Evolutionary conservation across 306 rosid genomes (phyloP).

Genomic region (Lupinus albus): DNA sequence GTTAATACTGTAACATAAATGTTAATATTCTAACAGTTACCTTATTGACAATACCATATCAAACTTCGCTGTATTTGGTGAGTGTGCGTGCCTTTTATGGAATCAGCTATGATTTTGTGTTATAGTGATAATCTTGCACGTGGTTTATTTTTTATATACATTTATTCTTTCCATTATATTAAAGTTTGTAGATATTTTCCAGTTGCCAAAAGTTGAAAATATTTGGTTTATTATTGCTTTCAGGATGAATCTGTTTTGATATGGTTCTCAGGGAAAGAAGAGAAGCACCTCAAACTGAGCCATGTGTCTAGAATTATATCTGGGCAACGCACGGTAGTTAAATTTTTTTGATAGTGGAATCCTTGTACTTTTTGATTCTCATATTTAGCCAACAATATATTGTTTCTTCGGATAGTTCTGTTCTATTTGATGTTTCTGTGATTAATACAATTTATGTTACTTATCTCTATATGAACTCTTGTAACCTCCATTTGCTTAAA

Average conservation of each 20-base stretch:
- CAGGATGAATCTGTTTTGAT: slow-evolving; percentile 97
- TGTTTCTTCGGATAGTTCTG: slow-evolving; percentile 18
- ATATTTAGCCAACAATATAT: slow-evolving; percentile 29
- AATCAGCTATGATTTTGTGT: slow-evolving; percentile 12
- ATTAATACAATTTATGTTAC: slow-evolving; percentile 30
- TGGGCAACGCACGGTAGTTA: slow-evolving; percentile 94
- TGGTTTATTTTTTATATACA: slow-evolving; percentile 1
- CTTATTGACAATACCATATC: slow-evolving; percentile 25
- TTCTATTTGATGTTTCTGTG: neutral
- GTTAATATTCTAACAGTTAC: neutral
- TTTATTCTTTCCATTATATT: neutral
- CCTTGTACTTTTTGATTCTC: slow-evolving; percentile 35
- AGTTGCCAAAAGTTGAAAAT: slow-evolving; percentile 20
- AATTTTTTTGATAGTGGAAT: slow-evolving; percentile 25
- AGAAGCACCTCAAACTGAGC: slow-evolving; percentile 86
- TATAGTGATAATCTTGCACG: slow-evolving; percentile 7
- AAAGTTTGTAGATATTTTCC: slow-evolving; percentile 10
- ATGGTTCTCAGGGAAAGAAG: slow-evolving; percentile 99
- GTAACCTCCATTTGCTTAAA: neutral
- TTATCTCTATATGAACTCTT: slow-evolving; percentile 26
- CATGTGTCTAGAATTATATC: slow-evolving; percentile 92
- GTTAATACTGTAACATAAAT: no score
- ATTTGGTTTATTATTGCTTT: slow-evolving; percentile 46
- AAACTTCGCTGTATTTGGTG: neutral
- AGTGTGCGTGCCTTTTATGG: neutral